Conservation (phyloP, 2,329 filamentous ascomycete genomes). For the Dendryphion nanum region DNA sequence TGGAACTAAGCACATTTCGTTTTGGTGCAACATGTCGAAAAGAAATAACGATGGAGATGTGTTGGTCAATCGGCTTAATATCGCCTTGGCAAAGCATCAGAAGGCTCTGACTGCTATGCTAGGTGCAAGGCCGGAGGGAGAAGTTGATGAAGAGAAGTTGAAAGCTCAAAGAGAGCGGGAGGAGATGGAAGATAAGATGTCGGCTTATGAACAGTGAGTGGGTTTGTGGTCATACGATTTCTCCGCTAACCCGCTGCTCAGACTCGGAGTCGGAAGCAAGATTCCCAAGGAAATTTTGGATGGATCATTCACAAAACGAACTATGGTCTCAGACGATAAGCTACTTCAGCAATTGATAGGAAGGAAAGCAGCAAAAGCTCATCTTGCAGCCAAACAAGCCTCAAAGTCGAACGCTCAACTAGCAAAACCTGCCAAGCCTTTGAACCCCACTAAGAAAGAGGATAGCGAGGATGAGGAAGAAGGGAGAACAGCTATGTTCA, state of each 20-base stretch:
- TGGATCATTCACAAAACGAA: slow-evolving; percentile 36
- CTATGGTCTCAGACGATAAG: slow-evolving; percentile 42
- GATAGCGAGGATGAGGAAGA: slow-evolving; percentile 42
- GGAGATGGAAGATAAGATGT: slow-evolving; percentile 55
- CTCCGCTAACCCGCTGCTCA: slow-evolving; percentile 10
- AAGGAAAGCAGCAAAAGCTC: slow-evolving; percentile 41
- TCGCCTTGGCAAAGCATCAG: slow-evolving; percentile 54
- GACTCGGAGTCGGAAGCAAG: slow-evolving; percentile 40
- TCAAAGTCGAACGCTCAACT: slow-evolving; percentile 20
- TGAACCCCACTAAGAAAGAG: slow-evolving; percentile 17
- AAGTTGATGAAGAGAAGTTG: slow-evolving; percentile 39
- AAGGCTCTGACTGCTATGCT: slow-evolving; percentile 58
- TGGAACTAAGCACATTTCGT: background rate
- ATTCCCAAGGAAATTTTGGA: slow-evolving; percentile 37
- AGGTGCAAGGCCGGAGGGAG: slow-evolving; percentile 45
- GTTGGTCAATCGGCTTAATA: slow-evolving; percentile 54
- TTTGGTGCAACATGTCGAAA: too few species aligned
- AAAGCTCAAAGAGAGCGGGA: slow-evolving; percentile 49
- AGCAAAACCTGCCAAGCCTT: slow-evolving; percentile 17
- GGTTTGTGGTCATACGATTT: background rate
- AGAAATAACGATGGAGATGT: slow-evolving; percentile 49
- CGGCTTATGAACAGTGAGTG: slow-evolving; percentile 54
- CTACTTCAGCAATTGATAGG: slow-evolving; percentile 43
- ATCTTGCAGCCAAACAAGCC: slow-evolving; percentile 25
- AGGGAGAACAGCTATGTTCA: slow-evolving; percentile 34